These are phyloP conservation scores for Talaromyces marneffei DNA, from an alignment of 2,329 filamentous ascomycete genomes.

Conservation along the genomic window DNA sequence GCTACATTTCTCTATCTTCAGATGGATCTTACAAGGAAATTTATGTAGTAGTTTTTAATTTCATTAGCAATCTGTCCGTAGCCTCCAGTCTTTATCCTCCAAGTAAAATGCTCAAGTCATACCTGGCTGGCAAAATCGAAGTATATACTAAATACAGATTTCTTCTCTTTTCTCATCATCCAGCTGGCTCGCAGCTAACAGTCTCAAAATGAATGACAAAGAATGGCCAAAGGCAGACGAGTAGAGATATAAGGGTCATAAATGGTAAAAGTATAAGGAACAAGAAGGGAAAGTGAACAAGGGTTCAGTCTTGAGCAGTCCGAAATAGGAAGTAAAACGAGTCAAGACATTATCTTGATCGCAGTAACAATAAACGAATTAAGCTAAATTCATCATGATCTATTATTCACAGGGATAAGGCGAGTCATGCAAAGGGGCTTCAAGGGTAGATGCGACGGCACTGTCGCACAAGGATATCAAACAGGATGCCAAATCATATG, in stretches of 20 bases:
- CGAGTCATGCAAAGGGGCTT: slow-evolving; percentile 6
- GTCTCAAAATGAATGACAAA: neutral
- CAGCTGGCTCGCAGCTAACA: neutral
- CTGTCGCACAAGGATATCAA: slow-evolving; percentile 10
- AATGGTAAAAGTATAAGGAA: neutral
- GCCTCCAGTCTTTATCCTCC: neutral
- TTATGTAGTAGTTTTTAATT: neutral
- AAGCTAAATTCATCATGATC: neutral
- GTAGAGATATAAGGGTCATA: neutral
- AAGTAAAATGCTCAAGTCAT: neutral
- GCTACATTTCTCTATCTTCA: neutral
- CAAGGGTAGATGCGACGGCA: neutral
- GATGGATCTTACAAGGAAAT: too few species aligned
- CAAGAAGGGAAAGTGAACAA: neutral
- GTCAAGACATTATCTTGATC: neutral
- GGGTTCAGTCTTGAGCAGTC: neutral
- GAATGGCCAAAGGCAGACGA: neutral
- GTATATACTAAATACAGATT: neutral
- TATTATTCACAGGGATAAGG: slow-evolving; percentile 8
- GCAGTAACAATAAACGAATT: neutral
- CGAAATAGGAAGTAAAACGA: neutral
- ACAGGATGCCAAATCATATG: neutral
- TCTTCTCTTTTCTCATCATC: neutral
- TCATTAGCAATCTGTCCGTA: neutral
- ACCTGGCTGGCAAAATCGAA: neutral